A percentile compares a stretch with the other conserved stretches of the same genome.
These are phyloP conservation scores for Venturia pyrina DNA, from an alignment of 2,329 filamentous ascomycete species.

Conservation along the genomic window DNA sequence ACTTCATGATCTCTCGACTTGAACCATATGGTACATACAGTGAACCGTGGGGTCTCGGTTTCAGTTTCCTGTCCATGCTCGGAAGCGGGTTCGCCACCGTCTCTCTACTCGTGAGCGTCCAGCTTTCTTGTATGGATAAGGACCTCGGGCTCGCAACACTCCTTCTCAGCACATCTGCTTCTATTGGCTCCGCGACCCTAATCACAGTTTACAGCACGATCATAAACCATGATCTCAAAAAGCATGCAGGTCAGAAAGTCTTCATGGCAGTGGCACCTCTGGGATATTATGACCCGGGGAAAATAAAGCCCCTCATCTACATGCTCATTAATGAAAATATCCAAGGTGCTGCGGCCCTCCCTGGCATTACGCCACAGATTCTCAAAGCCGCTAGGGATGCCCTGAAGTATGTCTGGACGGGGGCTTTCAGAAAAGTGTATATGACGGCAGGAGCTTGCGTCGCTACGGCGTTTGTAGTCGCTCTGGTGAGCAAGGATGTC, in stretches of 20 bases:
- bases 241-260: not conserved
- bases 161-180: not conserved
- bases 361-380: slow-evolving; percentile 7
- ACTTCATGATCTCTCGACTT: slow-evolving; percentile 2
- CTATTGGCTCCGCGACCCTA: slow-evolving; percentile 2
- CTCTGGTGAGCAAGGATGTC: not conserved
- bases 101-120: slow-evolving; percentile 10
- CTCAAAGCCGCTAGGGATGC: slow-evolving; percentile 8
- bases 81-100: slow-evolving; percentile 2
- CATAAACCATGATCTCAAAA: slow-evolving; percentile 6
- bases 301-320: not conserved
- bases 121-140: slow-evolving; percentile 9
- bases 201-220: slow-evolving; percentile 11
- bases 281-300: not conserved
- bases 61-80: slow-evolving; percentile 3
- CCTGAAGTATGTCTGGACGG: slow-evolving; percentile 6
- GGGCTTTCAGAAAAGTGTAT: slow-evolving; percentile 12
- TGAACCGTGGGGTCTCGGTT: slow-evolving; percentile 4
- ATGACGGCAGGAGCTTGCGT: slow-evolving; percentile 5
- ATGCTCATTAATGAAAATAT: slow-evolving; percentile 4
- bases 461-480: slow-evolving; percentile 4
- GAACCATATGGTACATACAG: not conserved
- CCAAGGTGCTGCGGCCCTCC: not conserved
- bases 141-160: slow-evolving; percentile 12
- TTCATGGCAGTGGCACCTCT: not conserved